Base-by-base conservation (phyloP, 164 flowering plant species). In the Magnolia kwangsiensis region DNA sequence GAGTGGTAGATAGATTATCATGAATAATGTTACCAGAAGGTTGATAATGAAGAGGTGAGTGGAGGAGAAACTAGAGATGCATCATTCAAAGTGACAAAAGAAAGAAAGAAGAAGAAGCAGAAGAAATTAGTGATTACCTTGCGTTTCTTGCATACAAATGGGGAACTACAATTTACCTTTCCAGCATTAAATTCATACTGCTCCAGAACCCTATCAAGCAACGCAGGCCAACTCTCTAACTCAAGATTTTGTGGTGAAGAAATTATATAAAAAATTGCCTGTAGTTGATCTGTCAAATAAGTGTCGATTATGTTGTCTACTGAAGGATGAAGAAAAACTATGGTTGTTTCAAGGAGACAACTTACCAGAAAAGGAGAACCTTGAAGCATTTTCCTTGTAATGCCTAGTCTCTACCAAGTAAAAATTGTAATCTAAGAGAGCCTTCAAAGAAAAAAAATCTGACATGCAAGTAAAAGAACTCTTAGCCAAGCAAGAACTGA, bases 41-140 rank as follows among this genome's bases (percentile, higher is more conserved):
- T n/a, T 74, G 64, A 31, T 70, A 86, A 70, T 80, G 85, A 69
- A 96, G 87, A 82, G 92, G 82, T 9, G 91, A 82, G 78, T 87
- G 89, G 55, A 96, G 81, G n/a, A 98, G 97, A 85, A 96, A 90
- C 99, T 97, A 94, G 21, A 96, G 78, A 97, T 95, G 92, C 88
- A 87, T 69, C 24, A 23, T 23, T 23, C 24, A 23, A 23, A 23
- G 24, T 23, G 24, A 23, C 24, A 23, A 23, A 23, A 23, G 1
- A 23, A 23, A 23, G 24, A 23, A 23, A 23, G 24, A 23, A 23
- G 24, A 23, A 23, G 24, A 23, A 23, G 24, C 0, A 23, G 24
- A 23, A 23, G 24, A 23, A 23, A 23, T 23, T 23, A 23, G 24
- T 23, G 24, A 23, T 23, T 23, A 23, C 24, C 24, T 1, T 23